phyloP scores from a whole-genome alignment of 2,329 filamentous ascomycete species.

The Tolypocladium ovalisporum region DNA sequence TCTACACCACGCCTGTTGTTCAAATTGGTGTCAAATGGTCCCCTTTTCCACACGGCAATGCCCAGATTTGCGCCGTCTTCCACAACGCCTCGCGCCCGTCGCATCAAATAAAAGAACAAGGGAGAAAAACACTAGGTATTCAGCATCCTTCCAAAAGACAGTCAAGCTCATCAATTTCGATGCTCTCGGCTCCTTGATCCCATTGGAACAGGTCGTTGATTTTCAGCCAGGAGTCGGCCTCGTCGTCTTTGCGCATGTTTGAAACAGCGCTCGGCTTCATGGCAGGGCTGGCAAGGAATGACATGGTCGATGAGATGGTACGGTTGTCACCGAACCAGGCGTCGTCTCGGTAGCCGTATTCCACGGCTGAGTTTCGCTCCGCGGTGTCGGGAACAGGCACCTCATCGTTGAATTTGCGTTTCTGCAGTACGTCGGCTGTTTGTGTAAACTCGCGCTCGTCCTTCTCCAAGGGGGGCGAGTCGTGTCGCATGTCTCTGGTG shows the following conservation, averaged over 20 bases:
- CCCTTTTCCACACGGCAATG: background rate
- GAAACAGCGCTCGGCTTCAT: slow-evolving; percentile 28
- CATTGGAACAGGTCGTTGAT: slow-evolving; percentile 35
- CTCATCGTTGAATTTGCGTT: slow-evolving; percentile 45
- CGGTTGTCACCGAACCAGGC: slow-evolving; percentile 40
- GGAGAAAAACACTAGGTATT: slow-evolving; percentile 13
- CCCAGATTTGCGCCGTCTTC: background rate
- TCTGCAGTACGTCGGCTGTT: slow-evolving; percentile 76
- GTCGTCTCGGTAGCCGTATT: slow-evolving; percentile 33
- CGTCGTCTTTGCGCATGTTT: slow-evolving; percentile 24
- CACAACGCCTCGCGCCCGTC: slow-evolving; percentile 10
- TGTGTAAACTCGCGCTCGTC: slow-evolving; percentile 96
- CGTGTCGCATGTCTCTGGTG: slow-evolving; percentile 44
- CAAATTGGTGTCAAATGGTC: background rate
- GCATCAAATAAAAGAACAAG: slow-evolving; percentile 2
- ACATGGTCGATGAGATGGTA: slow-evolving; percentile 21
- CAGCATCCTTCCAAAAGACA: slow-evolving; percentile 69
- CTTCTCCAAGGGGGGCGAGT: slow-evolving; percentile 80
- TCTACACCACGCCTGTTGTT: slow-evolving; percentile 10
- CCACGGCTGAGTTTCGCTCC: slow-evolving; percentile 18
- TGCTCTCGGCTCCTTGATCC: slow-evolving; percentile 71
- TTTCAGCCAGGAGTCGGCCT: slow-evolving; percentile 28
- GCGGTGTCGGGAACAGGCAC: slow-evolving; percentile 14
- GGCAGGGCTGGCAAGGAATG: slow-evolving; percentile 42
- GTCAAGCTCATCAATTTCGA: slow-evolving; percentile 90